These are phyloP conservation scores for Pseudisothecium myosuroides DNA, from an alignment of 225 moss, liverwort and hornwort genomes.

Conservation along the genomic window DNA sequence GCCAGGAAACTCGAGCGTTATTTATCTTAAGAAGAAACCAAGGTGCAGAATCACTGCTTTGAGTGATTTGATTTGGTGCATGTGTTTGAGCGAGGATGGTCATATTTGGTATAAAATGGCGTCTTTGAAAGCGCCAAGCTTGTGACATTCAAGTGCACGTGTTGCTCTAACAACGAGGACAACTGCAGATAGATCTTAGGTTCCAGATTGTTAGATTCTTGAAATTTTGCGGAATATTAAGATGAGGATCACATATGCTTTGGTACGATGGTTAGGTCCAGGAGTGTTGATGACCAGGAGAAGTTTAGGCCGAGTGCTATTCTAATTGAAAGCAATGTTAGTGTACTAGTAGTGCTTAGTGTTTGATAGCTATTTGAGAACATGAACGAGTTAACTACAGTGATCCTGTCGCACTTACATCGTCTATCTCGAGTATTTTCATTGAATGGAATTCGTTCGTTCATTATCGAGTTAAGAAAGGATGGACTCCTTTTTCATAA, in stretches of 20 bases:
- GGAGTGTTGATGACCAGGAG: background rate
- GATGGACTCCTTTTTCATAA: background rate
- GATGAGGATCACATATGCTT: background rate
- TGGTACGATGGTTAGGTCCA: background rate
- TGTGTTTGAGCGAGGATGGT: background rate
- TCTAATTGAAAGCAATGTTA: background rate
- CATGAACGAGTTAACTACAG: no score
- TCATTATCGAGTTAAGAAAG: background rate
- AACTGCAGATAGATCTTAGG: no score
- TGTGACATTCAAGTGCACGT: background rate
- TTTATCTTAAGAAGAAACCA: background rate
- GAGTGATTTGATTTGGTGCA: no score
- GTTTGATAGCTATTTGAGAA: background rate
- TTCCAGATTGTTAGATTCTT: background rate
- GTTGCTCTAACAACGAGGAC: background rate
- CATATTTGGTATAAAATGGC: background rate
- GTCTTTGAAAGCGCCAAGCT: background rate
- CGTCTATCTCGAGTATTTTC: background rate
- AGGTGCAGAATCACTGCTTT: background rate
- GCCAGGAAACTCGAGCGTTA: background rate
- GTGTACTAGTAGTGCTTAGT: no score
- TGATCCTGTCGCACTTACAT: background rate
- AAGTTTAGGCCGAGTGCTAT: background rate
- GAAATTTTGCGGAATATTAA: background rate
- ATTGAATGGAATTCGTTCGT: background rate